Evolutionary conservation across 495 filamentous ascomycete species (phyloP).

Genomic region (Trichoderma virens): DNA sequence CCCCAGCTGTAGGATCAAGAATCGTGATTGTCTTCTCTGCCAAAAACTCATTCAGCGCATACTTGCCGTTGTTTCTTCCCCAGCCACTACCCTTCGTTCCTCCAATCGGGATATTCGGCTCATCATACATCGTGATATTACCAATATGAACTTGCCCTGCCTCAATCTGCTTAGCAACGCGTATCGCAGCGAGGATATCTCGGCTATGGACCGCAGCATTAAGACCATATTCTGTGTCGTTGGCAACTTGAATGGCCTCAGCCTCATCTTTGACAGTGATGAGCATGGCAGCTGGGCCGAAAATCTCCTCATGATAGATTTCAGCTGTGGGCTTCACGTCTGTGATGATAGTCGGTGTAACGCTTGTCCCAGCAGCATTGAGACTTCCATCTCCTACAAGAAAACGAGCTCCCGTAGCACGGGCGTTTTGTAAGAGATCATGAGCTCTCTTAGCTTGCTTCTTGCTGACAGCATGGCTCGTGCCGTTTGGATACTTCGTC

Average conservation of each 20-base stretch:
- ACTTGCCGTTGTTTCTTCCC: conserved; percentile 41
- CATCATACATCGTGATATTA: conserved; percentile 52
- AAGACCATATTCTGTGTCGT: conserved; percentile 56
- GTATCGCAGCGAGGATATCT: conserved; percentile 55
- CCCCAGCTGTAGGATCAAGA: background rate
- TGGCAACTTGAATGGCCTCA: conserved; percentile 54
- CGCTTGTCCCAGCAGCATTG: background rate
- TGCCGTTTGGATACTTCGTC: background rate
- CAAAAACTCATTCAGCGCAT: conserved; percentile 54
- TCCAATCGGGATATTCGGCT: conserved; percentile 58
- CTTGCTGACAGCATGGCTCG: background rate
- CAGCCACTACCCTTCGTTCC: conserved; percentile 68
- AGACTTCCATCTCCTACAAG: background rate
- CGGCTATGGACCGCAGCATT: conserved; percentile 58
- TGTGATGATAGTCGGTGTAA: conserved; percentile 41
- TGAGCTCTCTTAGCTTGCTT: background rate
- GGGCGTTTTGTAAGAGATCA: background rate
- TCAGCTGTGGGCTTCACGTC: conserved; percentile 52
- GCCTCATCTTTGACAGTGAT: conserved; percentile 50
- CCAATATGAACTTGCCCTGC: conserved; percentile 40
- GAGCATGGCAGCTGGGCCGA: conserved; percentile 58
- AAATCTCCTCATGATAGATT: conserved; percentile 31
- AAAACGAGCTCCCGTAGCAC: conserved; percentile 5
- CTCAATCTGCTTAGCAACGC: conserved; percentile 52
- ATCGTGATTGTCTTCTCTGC: conserved; percentile 61